A percentile compares a stretch with the other conserved stretches of the same genome.
phyloP scores from a whole-genome alignment of 306 rosid species.

The Casuarina cunninghamiana region DNA sequence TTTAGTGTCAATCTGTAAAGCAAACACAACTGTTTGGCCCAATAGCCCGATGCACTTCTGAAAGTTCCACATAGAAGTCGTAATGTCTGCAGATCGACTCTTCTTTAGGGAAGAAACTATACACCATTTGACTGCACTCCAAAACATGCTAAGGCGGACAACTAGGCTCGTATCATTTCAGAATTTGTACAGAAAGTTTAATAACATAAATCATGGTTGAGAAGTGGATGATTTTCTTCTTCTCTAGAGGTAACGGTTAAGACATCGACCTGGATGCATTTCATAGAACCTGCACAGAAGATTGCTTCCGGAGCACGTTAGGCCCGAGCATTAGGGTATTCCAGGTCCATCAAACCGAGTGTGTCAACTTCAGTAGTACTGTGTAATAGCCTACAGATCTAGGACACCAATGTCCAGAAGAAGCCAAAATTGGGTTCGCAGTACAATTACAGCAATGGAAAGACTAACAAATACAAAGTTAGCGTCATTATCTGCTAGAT shows the following conservation, averaged over 20 bases:
- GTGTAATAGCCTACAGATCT: neutral
- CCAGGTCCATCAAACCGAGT: too few relatives aligned
- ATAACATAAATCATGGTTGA: neutral
- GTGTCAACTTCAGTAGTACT: too few relatives aligned
- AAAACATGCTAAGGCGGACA: neutral
- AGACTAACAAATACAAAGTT: neutral
- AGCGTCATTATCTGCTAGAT: neutral
- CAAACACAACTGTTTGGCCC: neutral
- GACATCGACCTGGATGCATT: neutral
- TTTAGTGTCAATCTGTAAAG: neutral
- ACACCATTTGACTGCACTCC: neutral
- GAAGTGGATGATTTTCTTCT: neutral
- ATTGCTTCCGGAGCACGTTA: neutral
- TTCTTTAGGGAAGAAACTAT: neutral
- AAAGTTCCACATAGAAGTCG: neutral
- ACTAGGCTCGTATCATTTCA: neutral
- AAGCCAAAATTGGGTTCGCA: neutral
- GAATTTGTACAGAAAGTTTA: neutral
- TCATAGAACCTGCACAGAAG: neutral
- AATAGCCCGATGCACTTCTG: neutral
- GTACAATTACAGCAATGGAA: neutral
- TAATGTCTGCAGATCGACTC: neutral
- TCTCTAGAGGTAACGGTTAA: neutral
- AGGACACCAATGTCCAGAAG: neutral
- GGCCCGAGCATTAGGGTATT: too few relatives aligned